Evolutionary conservation across 2,329 filamentous ascomycete genomes (phyloP).

Genomic region (Colletotrichum truncatum): DNA sequence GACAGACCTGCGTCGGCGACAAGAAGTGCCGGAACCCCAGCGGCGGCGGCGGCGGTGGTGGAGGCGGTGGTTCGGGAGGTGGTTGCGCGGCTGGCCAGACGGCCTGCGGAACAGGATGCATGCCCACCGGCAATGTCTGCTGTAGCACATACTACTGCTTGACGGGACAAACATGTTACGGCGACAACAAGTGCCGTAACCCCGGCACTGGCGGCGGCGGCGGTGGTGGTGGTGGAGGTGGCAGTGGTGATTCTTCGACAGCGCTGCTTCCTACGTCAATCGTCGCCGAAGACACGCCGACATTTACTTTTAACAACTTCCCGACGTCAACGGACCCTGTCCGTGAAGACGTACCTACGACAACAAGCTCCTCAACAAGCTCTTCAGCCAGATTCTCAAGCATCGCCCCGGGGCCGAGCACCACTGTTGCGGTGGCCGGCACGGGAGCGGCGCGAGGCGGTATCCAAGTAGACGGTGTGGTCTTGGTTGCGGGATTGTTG

Average conservation of each 20-base stretch:
- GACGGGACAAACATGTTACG: constrained; percentile 26
- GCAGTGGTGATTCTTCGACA: background rate
- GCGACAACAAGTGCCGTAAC: background rate
- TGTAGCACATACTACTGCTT: constrained; percentile 34
- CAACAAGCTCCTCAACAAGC: too few relatives aligned
- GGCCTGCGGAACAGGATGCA: constrained; percentile 37
- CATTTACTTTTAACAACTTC: background rate
- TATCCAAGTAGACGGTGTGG: background rate
- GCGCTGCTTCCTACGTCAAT: background rate
- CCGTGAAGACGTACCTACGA: background rate
- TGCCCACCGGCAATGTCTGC: constrained; percentile 39
- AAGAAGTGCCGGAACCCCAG: background rate
- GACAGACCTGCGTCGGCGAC: constrained; percentile 21
- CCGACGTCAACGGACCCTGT: background rate
- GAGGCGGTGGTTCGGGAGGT: background rate
- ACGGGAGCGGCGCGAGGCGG: background rate
- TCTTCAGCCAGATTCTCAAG: too few relatives aligned
- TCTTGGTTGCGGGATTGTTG: constrained; percentile 7
- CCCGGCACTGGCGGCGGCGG: background rate
- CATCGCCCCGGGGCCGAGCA: background rate
- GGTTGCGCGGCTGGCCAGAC: constrained; percentile 25
- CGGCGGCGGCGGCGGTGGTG: background rate
- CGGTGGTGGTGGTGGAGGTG: background rate
- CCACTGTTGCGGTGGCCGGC: background rate
- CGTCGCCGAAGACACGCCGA: background rate